Conservation (phyloP, 2,329 filamentous ascomycete genomes). For the Curvularia eragrostidis region DNA sequence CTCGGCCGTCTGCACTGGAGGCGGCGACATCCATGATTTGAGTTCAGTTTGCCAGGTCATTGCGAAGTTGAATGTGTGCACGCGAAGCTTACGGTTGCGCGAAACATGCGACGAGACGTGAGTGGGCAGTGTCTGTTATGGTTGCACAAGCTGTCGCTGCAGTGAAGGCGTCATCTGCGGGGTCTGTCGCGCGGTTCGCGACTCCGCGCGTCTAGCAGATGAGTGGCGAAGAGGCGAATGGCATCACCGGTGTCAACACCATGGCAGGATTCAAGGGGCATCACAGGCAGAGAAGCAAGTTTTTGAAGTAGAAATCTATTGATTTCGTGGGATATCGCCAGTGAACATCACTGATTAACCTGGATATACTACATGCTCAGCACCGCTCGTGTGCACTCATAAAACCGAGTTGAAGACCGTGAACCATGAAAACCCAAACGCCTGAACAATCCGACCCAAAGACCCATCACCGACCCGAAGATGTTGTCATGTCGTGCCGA, state of each 20-base stretch:
- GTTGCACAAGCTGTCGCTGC: too few species aligned
- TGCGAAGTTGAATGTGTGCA: not conserved
- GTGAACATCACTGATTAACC: constrained; percentile 45
- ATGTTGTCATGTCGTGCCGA: constrained; percentile 35
- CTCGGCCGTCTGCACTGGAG: constrained; percentile 42
- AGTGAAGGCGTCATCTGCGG: not conserved
- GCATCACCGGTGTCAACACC: not conserved
- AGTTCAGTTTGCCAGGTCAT: constrained; percentile 53
- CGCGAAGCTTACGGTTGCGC: too few species aligned
- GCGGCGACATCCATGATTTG: constrained; percentile 52
- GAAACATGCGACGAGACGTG: not conserved
- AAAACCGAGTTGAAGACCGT: constrained; percentile 47
- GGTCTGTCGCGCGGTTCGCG: not conserved
- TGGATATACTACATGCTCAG: constrained; percentile 50
- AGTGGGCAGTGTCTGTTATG: not conserved
- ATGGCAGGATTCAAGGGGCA: not conserved
- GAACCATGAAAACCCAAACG: constrained; percentile 48
- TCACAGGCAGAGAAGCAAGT: constrained; percentile 9
- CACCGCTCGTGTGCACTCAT: constrained; percentile 47
- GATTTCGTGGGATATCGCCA: constrained; percentile 45
- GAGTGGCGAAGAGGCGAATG: not conserved
- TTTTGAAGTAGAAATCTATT: constrained; percentile 39
- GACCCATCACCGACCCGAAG: constrained; percentile 34
- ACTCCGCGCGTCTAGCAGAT: not conserved
- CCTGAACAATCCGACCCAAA: constrained; percentile 40